Evolutionary conservation across 768 basidiomycete genomes (phyloP).

Genomic region (Phylloporus arenicola): DNA sequence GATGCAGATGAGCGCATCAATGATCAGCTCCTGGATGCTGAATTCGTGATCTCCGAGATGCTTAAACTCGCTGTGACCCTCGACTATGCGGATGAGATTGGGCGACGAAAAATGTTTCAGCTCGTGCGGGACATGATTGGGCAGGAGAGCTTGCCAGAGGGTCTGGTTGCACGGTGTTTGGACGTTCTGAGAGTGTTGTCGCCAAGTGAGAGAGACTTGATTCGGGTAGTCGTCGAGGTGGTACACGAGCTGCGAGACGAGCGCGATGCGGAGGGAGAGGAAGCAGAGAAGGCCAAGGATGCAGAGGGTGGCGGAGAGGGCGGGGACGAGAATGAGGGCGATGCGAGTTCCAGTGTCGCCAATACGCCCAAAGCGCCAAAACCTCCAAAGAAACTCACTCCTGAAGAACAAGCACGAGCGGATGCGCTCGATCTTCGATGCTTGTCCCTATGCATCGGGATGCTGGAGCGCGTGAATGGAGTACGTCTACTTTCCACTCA

Average conservation of each 20-base stretch:
- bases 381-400: slow-evolving; percentile 39
- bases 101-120: slow-evolving; percentile 79
- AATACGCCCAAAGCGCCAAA: slow-evolving; percentile 16
- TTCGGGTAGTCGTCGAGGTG: slow-evolving; percentile 83
- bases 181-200: slow-evolving; percentile 77
- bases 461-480: slow-evolving; percentile 82
- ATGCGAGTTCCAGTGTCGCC: neutral
- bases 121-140: slow-evolving; percentile 84
- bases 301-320: slow-evolving; percentile 28
- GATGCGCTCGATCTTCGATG: slow-evolving; percentile 72
- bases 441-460: slow-evolving; percentile 68
- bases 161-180: slow-evolving; percentile 66
- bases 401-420: slow-evolving; percentile 52
- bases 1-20: slow-evolving; percentile 46
- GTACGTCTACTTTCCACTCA: slow-evolving; percentile 39
- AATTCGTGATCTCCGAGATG: slow-evolving; percentile 77
- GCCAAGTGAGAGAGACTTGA: slow-evolving; percentile 74
- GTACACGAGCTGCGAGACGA: slow-evolving; percentile 68
- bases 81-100: slow-evolving; percentile 91
- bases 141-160: slow-evolving; percentile 61
- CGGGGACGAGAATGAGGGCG: slow-evolving; percentile 2
- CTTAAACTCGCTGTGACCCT: slow-evolving; percentile 71
- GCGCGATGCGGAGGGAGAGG: slow-evolving; percentile 33
- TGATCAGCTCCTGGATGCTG: slow-evolving; percentile 28
- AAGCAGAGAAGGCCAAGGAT: slow-evolving; percentile 34